Evolutionary conservation across 768 basidiomycete species (phyloP).

Genomic region (Tulasnella sp.): DNA sequence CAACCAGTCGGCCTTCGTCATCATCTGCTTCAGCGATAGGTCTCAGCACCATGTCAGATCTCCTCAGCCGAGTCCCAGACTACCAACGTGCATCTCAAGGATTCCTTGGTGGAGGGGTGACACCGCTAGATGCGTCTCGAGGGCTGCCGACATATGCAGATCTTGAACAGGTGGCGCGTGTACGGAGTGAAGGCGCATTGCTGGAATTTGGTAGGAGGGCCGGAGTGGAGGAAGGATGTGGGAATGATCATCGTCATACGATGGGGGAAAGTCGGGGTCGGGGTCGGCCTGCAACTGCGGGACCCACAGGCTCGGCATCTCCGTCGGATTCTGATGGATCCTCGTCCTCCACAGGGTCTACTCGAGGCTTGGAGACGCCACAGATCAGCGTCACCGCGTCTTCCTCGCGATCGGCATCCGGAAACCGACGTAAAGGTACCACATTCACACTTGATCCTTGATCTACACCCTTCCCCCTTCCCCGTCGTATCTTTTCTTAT

Average conservation of each 20-base stretch:
- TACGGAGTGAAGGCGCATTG: conserved; percentile 6
- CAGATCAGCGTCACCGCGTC: too few species aligned
- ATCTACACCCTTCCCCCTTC: neutral
- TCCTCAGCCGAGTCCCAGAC: conserved; percentile 69
- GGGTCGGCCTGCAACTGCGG: too few species aligned
- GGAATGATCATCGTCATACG: neutral
- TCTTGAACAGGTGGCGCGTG: conserved; percentile 26
- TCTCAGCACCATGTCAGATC: conserved; percentile 15
- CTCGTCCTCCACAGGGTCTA: too few species aligned
- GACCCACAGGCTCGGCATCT: too few species aligned
- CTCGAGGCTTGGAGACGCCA: too few species aligned
- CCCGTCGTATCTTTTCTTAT: too few species aligned
- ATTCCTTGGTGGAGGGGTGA: conserved; percentile 81
- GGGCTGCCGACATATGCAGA: conserved; percentile 87
- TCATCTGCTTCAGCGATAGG: neutral
- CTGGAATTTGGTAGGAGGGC: neutral
- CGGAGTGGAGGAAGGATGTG: neutral
- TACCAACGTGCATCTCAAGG: conserved; percentile 77
- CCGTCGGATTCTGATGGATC: too few species aligned
- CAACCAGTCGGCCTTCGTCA: too few species aligned
- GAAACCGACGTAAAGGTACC: neutral
- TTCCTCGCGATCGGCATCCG: neutral
- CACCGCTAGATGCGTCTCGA: conserved; percentile 61
- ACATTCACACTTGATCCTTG: conserved; percentile 9
- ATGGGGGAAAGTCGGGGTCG: neutral